Evolutionary conservation across 345 rosid species (phyloP), one percentile per base, ranked within the genome.

Genomic region (Orychophragmus violaceus): DNA sequence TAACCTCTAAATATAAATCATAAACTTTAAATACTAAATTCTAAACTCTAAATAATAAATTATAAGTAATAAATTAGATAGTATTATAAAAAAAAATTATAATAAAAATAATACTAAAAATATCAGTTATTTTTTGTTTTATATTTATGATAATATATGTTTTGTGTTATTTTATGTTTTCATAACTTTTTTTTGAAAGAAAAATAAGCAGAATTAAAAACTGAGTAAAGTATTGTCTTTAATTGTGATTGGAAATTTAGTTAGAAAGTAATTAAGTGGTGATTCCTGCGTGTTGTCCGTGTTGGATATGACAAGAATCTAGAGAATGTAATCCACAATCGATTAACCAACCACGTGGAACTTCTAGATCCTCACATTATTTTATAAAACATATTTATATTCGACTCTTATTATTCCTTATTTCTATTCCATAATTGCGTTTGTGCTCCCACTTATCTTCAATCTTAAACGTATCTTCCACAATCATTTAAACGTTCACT

Each of bases 281-380:
- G 77, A 42, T 58, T 59, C 60, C 21, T 57, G 71, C 66, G 66
- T 65, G 66, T 48, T 72, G 76, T 59, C 66, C 49, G 61, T 72
- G 70, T 46, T 55, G 71, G 71, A 65, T 65, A 50, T 66, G 67
- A 72, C 71, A 72, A 66, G 67, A 59, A 72, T 72, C 71, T 50
- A 58, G 61, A 66, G 27, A 65, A 72, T 72, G 55, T 66, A 57
- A 59, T 66, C 77, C 67, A 72, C 72, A 58, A 41, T 50, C 41
- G 25, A 59, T 22, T 48, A 72, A 59, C 29, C 23, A 9, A 10
- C 71, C 67, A 72, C 72, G 77, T 72, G 77, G 71, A 22, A 39
- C 22, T 39, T 42, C 49, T 72, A 24, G 35, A 72, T 50, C 71
- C 62, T 65, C 71, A 57, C 28, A 72, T 49, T 51, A 57, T 64